Conservation (phyloP, 179 eudicot species). For the Beta lomatogona region DNA sequence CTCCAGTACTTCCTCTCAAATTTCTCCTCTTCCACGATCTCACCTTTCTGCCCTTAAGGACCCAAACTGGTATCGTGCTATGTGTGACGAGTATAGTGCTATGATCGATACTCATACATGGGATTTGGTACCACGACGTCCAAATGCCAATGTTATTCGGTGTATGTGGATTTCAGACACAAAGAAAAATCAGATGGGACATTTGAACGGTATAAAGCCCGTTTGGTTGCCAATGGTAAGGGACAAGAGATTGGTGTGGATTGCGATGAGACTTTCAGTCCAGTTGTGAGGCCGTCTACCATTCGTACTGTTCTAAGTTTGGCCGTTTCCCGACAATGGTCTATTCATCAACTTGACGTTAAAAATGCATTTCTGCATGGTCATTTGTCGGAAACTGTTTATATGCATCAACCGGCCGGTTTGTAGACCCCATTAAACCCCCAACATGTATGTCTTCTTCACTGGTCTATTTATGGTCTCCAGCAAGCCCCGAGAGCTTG, state of each 20-base stretch:
- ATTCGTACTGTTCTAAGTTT: neutral
- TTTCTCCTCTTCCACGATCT: neutral
- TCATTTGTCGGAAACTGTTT: neutral
- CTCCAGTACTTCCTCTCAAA: neutral
- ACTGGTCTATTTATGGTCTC: neutral
- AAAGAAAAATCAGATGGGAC: too few relatives aligned
- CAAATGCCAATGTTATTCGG: neutral
- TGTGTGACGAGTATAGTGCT: neutral
- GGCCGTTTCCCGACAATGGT: neutral
- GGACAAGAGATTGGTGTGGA: neutral
- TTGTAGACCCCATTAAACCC: neutral
- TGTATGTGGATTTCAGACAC: neutral
- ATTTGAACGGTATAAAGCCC: neutral
- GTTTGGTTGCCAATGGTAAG: neutral
- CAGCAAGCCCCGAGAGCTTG: neutral
- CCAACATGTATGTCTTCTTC: neutral
- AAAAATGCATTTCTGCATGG: neutral
- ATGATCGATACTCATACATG: neutral
- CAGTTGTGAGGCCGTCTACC: neutral
- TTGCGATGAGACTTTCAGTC: neutral
- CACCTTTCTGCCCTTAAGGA: neutral
- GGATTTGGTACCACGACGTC: neutral
- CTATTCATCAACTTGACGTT: neutral
- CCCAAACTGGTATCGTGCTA: neutral
- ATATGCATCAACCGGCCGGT: neutral